Percentiles rank a stretch among this genome's conserved stretches.
phyloP scores from a whole-genome alignment of 1,284 basidiomycete genomes.

The Tilletia caries region DNA sequence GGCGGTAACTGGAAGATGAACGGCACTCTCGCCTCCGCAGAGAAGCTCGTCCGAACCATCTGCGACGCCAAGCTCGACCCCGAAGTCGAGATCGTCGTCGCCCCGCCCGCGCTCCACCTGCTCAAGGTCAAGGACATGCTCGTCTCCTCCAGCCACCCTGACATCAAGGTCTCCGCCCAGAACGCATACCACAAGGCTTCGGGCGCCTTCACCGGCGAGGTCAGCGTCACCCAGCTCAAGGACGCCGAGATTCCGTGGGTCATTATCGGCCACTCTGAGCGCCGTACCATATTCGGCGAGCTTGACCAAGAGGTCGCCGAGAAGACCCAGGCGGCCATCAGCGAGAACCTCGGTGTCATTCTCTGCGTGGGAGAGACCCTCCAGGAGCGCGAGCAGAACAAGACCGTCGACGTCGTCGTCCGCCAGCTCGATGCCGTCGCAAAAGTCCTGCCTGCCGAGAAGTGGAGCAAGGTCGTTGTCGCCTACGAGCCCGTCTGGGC shows the following conservation, averaged over 20 bases:
- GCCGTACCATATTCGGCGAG: conserved; percentile 87
- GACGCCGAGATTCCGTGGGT: conserved; percentile 87
- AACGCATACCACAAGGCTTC: conserved; percentile 80
- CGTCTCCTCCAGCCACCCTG: conserved; percentile 20
- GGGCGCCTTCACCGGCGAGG: conserved; percentile 75
- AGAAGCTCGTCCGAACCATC: conserved; percentile 44
- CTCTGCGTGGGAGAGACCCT: conserved; percentile 95
- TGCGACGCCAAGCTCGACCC: conserved; percentile 43
- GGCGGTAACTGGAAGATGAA: conserved; percentile 55
- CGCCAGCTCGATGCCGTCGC: conserved; percentile 78
- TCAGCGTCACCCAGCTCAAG: conserved; percentile 64
- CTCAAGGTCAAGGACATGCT: conserved; percentile 43
- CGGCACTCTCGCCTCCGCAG: conserved; percentile 48
- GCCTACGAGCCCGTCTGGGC: conserved; percentile 88
- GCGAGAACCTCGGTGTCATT: conserved; percentile 75
- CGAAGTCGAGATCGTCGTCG: conserved; percentile 50
- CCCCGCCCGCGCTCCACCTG: conserved; percentile 50
- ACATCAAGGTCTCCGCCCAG: conserved; percentile 70
- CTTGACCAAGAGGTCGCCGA: conserved; percentile 75
- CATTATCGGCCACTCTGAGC: conserved; percentile 96
- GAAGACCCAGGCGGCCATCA: conserved; percentile 75
- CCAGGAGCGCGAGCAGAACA: conserved; percentile 74
- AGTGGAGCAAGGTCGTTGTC: conserved; percentile 78
- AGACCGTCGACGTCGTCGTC: conserved; percentile 77
- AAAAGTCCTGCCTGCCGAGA: conserved; percentile 64